Percentiles rank a stretch among this genome's conserved stretches.
These are phyloP conservation scores for Secale cereale DNA, from an alignment of 176 grass and related monocot genomes.

Conservation along the genomic window DNA sequence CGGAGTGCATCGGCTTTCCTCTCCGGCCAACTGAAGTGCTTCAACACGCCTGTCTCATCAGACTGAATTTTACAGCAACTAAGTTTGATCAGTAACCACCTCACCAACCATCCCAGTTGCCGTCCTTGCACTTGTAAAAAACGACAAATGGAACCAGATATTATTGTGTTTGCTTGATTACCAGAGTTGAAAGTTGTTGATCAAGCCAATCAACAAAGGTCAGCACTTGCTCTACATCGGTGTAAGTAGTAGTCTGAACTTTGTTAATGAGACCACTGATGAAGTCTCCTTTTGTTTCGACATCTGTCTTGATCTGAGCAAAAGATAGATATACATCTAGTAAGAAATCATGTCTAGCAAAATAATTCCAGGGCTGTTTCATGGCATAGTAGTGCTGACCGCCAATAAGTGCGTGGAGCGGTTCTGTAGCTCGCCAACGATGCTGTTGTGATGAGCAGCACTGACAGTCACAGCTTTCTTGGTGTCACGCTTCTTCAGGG, in stretches of 20 bases:
- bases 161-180: background rate
- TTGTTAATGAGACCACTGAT: slow-evolving; percentile 73
- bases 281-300: slow-evolving; percentile 79
- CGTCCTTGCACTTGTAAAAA: background rate
- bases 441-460: slow-evolving; percentile 40
- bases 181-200: slow-evolving; percentile 50
- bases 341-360: too few species aligned
- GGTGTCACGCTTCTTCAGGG: slow-evolving; percentile 57
- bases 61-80: slow-evolving; percentile 12
- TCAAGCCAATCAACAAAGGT: slow-evolving; percentile 67
- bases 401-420: slow-evolving; percentile 78
- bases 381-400: slow-evolving; percentile 28
- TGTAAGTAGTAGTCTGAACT: slow-evolving; percentile 50
- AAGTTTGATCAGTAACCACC: background rate
- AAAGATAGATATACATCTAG: background rate
- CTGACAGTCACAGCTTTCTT: slow-evolving; percentile 36
- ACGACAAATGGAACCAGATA: background rate
- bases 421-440: slow-evolving; percentile 88
- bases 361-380: background rate
- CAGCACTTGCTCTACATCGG: slow-evolving; percentile 43
- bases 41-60: slow-evolving; percentile 62
- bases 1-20: slow-evolving; percentile 54
- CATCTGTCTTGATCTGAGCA: slow-evolving; percentile 35
- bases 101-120: background rate
- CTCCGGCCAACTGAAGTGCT: slow-evolving; percentile 71